A percentile compares a stretch with the other conserved stretches of the same genome.
Conservation (phyloP, 2,329 filamentous ascomycete genomes). For the Alternaria sp. region DNA sequence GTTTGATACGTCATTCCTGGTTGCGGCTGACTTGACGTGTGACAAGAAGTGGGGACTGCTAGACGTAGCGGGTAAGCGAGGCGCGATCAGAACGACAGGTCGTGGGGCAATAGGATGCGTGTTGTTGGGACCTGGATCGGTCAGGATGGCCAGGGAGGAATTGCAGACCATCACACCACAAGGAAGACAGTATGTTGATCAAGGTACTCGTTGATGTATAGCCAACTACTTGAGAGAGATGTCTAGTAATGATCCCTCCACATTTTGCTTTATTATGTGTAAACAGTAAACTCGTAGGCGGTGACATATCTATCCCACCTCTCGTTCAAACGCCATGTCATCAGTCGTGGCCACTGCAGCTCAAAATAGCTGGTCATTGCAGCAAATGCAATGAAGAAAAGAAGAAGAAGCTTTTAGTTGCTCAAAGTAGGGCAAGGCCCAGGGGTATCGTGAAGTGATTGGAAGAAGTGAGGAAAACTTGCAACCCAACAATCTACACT, state of each 20-base stretch:
- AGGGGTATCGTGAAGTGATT: constrained; percentile 25
- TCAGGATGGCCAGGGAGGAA: not conserved
- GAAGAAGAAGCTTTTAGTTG: constrained; percentile 13
- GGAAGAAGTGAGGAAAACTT: constrained; percentile 1
- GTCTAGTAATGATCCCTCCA: not conserved
- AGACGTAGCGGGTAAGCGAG: not conserved
- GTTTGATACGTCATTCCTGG: not conserved
- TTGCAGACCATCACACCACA: not conserved
- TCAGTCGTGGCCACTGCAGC: constrained; percentile 6
- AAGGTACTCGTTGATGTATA: not conserved
- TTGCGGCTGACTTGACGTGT: not conserved
- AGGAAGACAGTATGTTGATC: not conserved
- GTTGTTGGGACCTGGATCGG: not conserved
- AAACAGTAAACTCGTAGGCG: constrained; percentile 1
- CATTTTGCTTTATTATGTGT: not conserved
- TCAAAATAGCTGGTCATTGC: not conserved
- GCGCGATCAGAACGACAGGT: not conserved
- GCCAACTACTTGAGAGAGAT: not conserved
- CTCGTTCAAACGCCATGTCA: constrained; percentile 7
- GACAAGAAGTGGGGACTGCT: not conserved
- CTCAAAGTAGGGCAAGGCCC: constrained; percentile 13
- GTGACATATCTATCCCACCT: not conserved
- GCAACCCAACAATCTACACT: not conserved
- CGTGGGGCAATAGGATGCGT: not conserved
- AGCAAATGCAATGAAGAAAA: not conserved